Evolutionary conservation across 495 filamentous ascomycete species (phyloP), one percentile per base, ranked within the genome.

Genomic region (Staphylotrichum longicolle): DNA sequence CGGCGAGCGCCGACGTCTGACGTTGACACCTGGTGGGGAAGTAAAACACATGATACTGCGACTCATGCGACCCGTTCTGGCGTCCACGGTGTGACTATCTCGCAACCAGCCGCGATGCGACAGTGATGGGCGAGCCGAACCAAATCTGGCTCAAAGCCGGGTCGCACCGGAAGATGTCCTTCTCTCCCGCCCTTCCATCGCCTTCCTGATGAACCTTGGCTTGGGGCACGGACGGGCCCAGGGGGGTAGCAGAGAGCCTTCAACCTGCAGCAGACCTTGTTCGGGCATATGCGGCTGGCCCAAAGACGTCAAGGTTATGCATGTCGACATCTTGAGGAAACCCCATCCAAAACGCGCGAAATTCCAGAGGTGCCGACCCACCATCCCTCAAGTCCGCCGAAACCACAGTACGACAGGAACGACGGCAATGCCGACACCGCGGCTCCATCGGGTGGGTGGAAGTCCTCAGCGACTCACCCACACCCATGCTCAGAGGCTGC

Each of bases 41-140:
- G 34, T n/a, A 60, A 58, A 57, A 60, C 69, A 72, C 69, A 70
- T 72, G 69, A 72, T 68, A 45, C 10, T 55, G 49, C 15, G 41
- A 35, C 53, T 57, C 48, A 58, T 69, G 69, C 69, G 69, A 68
- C 69, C 68, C 57, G 41, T 67, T 66, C 47, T 44, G 53, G 60
- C 56, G 60, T 62, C 66, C 68, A 63, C 44, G 54, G 55, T 58
- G 15, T 30, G 39, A 15, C 46, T 51, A 49, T 12, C 37, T n/a
- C 45, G 10, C 32, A 42, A 47, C 14, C 33, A 37, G 57, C 57
- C 52, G 56, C 52, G 55, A 56, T 57, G 57, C 58, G 44, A 63
- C 59, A 34, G 15, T 37, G 50, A 52, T 47, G 53, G 40, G 46
- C 59, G 61, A 69, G 61, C 63, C 64, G 64, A 65, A 65, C 67